These are phyloP conservation scores for Podaxis carcinomalis DNA, from an alignment of 768 basidiomycete genomes.

Conservation along the genomic window DNA sequence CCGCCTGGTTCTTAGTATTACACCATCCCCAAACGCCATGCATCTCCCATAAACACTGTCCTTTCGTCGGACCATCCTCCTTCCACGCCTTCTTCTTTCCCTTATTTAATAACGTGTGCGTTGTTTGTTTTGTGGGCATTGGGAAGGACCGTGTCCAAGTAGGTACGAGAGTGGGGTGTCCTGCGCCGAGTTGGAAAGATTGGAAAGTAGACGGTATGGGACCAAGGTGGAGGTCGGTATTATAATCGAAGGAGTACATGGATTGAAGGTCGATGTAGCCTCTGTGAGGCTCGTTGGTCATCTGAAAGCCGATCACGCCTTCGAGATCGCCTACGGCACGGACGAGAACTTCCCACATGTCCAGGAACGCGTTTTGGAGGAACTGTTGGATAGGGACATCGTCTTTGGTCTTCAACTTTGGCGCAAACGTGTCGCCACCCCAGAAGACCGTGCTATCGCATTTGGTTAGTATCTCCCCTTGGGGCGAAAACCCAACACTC, in stretches of 20 bases:
- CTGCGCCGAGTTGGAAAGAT: conserved; percentile 90
- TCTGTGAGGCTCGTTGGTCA: conserved; percentile 93
- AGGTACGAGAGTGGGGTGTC: conserved; percentile 75
- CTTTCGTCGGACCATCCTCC: conserved; percentile 65
- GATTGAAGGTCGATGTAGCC: conserved; percentile 86
- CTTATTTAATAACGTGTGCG: conserved; percentile 55
- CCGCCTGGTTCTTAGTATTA: conserved; percentile 52
- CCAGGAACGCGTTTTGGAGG: conserved; percentile 77
- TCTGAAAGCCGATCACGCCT: conserved; percentile 87
- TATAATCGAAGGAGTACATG: conserved; percentile 86
- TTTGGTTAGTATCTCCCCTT: not conserved
- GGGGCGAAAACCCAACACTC: conserved; percentile 22
- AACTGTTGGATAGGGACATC: conserved; percentile 70
- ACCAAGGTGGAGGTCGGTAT: conserved; percentile 87
- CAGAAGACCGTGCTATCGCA: conserved; percentile 79
- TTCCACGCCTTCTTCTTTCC: conserved; percentile 63
- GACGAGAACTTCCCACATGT: conserved; percentile 69
- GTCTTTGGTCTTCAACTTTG: conserved; percentile 57
- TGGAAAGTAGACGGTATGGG: conserved; percentile 78
- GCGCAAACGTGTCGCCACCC: conserved; percentile 85
- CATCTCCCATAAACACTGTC: conserved; percentile 81
- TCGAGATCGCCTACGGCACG: conserved; percentile 68
- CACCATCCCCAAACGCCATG: conserved; percentile 96
- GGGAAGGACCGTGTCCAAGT: conserved; percentile 87
- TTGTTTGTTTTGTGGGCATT: conserved; percentile 70